phyloP scores from a whole-genome alignment of 2,329 filamentous ascomycete species.

The Cladophialophora chaetospira region DNA sequence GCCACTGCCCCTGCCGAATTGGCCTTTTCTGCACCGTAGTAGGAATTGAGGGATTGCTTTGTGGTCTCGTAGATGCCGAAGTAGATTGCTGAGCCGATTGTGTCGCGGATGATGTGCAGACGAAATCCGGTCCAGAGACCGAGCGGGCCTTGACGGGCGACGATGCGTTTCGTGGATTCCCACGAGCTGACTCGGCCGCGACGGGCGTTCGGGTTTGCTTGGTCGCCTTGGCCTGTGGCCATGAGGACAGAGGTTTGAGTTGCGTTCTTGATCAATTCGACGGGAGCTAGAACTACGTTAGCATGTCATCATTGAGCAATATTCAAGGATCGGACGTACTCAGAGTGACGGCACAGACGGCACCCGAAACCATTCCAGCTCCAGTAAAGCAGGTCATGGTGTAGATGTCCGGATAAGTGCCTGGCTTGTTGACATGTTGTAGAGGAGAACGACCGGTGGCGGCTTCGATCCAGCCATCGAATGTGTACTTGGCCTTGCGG shows the following conservation, averaged over 20 bases:
- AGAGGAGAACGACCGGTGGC: conserved; percentile 46
- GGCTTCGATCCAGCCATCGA: conserved; percentile 44
- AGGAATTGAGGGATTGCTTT: conserved; percentile 49
- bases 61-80: conserved; percentile 52
- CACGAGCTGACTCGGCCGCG: conserved; percentile 46
- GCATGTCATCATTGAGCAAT: background rate
- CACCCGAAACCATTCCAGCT: conserved; percentile 47
- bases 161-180: conserved; percentile 46
- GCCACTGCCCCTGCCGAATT: conserved; percentile 46
- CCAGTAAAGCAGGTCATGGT: conserved; percentile 46
- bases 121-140: conserved; percentile 51
- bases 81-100: conserved; percentile 49
- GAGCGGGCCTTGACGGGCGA: conserved; percentile 45
- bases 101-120: conserved; percentile 49
- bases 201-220: conserved; percentile 1
- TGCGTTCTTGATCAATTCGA: conserved; percentile 53
- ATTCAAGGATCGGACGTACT: conserved; percentile 38
- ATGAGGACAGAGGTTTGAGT: conserved; percentile 52
- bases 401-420: conserved; percentile 45
- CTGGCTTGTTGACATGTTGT: conserved; percentile 44
- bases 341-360: conserved; percentile 46
- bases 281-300: conserved; percentile 41
- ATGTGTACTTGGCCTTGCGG: conserved; percentile 44
- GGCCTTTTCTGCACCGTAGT: conserved; percentile 46
- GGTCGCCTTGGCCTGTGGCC: conserved; percentile 30